A percentile compares a stretch with the other conserved stretches of the same genome.
phyloP scores from a whole-genome alignment of 805 yeast genomes.

The Blastobotrys peoriensis region DNA sequence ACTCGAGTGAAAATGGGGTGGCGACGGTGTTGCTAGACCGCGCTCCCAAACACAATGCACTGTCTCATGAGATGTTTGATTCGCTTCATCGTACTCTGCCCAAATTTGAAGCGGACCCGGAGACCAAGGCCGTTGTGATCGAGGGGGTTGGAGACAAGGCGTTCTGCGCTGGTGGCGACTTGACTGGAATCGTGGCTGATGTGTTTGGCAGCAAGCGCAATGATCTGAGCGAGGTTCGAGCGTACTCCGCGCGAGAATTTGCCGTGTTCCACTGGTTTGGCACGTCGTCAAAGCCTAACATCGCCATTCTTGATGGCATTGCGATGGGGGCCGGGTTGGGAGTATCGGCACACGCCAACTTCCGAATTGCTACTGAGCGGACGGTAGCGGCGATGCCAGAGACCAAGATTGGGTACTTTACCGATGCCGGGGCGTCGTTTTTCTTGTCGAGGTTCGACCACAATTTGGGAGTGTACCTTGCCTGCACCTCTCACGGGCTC shows the following conservation, averaged over 20 bases:
- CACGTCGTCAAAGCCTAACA: conserved; percentile 73
- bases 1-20: no score
- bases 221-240: conserved; percentile 47
- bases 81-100: conserved; percentile 62
- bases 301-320: conserved; percentile 78
- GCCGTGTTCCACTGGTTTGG: conserved; percentile 68
- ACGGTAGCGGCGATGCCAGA: conserved; percentile 95
- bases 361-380: conserved; percentile 83
- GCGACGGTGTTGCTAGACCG: conserved; percentile 49
- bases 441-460: conserved; percentile 76
- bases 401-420: conserved; percentile 88
- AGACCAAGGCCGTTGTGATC: conserved; percentile 58
- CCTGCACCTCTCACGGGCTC: conserved; percentile 74
- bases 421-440: conserved; percentile 90
- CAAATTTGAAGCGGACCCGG: conserved; percentile 64
- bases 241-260: conserved; percentile 73
- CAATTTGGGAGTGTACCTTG: conserved; percentile 74
- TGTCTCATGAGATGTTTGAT: conserved; percentile 65
- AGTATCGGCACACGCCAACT: conserved; percentile 76
- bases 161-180: conserved; percentile 94
- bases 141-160: conserved; percentile 55
- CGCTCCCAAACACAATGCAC: conserved; percentile 72
- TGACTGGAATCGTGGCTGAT: conserved; percentile 56
- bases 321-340: conserved; percentile 98
- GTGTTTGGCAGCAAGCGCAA: conserved; percentile 30